Base-by-base conservation (phyloP, 352 stramenopile species). In the Phytophthora fragariaefolia region DNA sequence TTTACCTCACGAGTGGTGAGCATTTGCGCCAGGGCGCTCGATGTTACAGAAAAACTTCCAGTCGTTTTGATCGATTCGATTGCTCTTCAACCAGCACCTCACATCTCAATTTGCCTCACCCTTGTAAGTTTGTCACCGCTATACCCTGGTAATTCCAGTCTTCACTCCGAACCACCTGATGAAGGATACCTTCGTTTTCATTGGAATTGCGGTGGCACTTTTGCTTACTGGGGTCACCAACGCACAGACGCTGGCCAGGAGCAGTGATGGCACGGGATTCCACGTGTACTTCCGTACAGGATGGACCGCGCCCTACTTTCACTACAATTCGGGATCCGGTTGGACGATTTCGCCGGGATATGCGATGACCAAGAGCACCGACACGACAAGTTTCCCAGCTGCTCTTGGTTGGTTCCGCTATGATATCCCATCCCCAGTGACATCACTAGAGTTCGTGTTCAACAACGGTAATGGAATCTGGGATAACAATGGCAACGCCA, bases 241-340 rank as follows among this genome's bases (percentile, higher is more conserved):
- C 26, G 71, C 68, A 0, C 76, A 87, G 51, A 82, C 74, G 9
- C 63, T 84, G 13, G 56, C 76, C 45, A 77, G 74, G 57, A 15
- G 54, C 1, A 64, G 62, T 22, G 76, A 85, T 22, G 76, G 79
- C 46, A 77, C 66, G 0, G 77, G 78, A 1, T 46, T 84, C 28
- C 71, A 84, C 56, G 47, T 89, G 27, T 84, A 75, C 74, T 87
- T 75, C 50, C 78, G 74, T 10, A 78, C 78, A 2, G 69, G 62
- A 3, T 89, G 80, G 80, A 69, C 77, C 7, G 24, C 66, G 0
- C 69, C 80, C 12, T 64, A 77, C 69, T 84, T 87, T 40, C 70
- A 89, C 63, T 89, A 82, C 73, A 82, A 73, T 40, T 27, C 65
- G 1, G 75, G 76, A n/a, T 69, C 58, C 4, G 66, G 59, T 6